Percentiles rank a stretch among this genome's conserved stretches.
Evolutionary conservation across 257 asterid genomes (phyloP).

Genomic region (Plantago elongata): DNA sequence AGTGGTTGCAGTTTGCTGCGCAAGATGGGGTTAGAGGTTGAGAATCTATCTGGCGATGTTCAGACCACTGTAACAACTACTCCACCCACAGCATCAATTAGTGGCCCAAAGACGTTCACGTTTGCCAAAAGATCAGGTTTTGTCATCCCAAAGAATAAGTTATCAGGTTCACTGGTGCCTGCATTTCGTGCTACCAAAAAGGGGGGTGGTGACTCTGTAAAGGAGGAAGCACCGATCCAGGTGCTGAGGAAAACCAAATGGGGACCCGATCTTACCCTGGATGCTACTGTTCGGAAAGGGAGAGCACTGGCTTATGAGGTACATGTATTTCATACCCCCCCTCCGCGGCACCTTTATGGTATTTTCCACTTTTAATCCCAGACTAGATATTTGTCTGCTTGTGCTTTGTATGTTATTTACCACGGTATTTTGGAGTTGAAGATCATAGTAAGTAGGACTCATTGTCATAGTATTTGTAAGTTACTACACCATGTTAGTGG

Average conservation of each 20-base stretch:
- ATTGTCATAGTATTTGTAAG: conserved; percentile 4
- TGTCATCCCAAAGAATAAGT: conserved; percentile 85
- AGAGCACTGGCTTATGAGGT: conserved; percentile 91
- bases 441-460: conserved; percentile 18
- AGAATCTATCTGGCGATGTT: conserved; percentile 38
- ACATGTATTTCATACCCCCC: conserved; percentile 12
- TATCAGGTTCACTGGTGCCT: conserved; percentile 81
- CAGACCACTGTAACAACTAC: conserved; percentile 36
- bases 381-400: neutral
- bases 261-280: conserved; percentile 81
- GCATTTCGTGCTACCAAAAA: conserved; percentile 55
- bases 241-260: conserved; percentile 79
- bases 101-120: conserved; percentile 57
- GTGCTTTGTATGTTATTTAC: conserved; percentile 8
- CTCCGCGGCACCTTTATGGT: too few relatives aligned
- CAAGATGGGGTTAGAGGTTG: conserved; percentile 59
- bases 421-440: neutral
- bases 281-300: conserved; percentile 66
- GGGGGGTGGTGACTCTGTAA: conserved; percentile 42
- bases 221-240: conserved; percentile 47
- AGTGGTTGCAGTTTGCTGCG: conserved; percentile 16
- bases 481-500: conserved; percentile 11
- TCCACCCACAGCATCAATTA: conserved; percentile 42
- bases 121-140: conserved; percentile 68
- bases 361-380: neutral